Percentiles rank a stretch among this genome's conserved stretches.
Evolutionary conservation across 2,329 filamentous ascomycete species (phyloP).

Genomic region (Sporothrix phasma): DNA sequence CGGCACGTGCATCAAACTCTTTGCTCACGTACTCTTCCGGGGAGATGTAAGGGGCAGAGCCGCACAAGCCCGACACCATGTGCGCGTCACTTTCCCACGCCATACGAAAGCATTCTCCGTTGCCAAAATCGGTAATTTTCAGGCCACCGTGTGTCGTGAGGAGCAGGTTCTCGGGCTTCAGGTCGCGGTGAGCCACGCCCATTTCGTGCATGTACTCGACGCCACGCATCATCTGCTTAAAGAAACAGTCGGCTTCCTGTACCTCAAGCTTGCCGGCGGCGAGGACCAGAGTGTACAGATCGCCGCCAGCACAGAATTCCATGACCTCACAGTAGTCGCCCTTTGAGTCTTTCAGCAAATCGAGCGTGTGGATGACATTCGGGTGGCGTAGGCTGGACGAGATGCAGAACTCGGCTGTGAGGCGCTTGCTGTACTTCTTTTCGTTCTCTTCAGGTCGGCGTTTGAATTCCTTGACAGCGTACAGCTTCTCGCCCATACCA

Average conservation of each 20-base stretch:
- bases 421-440: constrained; percentile 94
- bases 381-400: constrained; percentile 93
- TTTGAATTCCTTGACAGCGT: constrained; percentile 96
- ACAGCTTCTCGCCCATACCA: constrained; percentile 76
- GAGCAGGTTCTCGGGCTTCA: constrained; percentile 94
- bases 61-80: constrained; percentile 95
- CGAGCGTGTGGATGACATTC: constrained; percentile 95
- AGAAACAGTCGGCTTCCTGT: constrained; percentile 90
- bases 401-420: constrained; percentile 97
- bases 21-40: constrained; percentile 92
- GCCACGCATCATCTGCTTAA: constrained; percentile 98
- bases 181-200: constrained; percentile 92
- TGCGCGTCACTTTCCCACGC: constrained; percentile 98
- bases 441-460: constrained; percentile 87
- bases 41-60: constrained; percentile 92
- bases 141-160: constrained; percentile 85
- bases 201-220: constrained; percentile 99
- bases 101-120: constrained; percentile 98
- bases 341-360: constrained; percentile 90
- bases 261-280: constrained; percentile 87
- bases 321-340: constrained; percentile 98
- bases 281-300: constrained; percentile 87
- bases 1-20: constrained; percentile 94
- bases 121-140: constrained; percentile 98
- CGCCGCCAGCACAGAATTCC: constrained; percentile 96